phyloP scores from a whole-genome alignment of 2,329 filamentous ascomycete genomes.

The Botrytis porri region DNA sequence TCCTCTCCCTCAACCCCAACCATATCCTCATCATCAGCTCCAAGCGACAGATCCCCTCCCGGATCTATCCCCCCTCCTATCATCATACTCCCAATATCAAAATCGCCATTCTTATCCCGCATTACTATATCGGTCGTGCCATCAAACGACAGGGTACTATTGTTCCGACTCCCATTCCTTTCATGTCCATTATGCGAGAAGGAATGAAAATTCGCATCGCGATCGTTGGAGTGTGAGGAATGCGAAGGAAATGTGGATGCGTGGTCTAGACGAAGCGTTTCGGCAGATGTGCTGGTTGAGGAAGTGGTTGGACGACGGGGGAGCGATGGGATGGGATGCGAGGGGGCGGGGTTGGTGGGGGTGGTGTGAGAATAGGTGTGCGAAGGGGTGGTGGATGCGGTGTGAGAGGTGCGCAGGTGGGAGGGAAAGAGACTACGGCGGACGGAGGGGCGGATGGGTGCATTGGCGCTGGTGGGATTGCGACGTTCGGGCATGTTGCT shows the following conservation, averaged over 20 bases:
- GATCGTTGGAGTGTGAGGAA: not conserved
- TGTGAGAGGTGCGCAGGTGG: conserved; percentile 4
- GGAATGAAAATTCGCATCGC: not conserved
- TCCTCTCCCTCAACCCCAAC: conserved; percentile 39
- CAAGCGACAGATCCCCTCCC: conserved; percentile 29
- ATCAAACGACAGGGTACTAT: not conserved
- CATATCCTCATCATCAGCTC: conserved; percentile 50
- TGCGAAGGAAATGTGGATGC: conserved; percentile 39
- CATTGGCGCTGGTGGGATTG: not conserved
- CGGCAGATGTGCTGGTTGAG: conserved; percentile 42
- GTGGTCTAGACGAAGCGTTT: conserved; percentile 50
- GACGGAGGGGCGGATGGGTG: conserved; percentile 7
- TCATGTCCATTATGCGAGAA: not conserved
- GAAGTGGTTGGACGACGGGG: conserved; percentile 54
- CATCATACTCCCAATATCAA: conserved; percentile 48
- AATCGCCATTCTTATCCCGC: conserved; percentile 60
- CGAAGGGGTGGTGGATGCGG: conserved; percentile 16
- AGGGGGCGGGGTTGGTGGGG: conserved; percentile 32
- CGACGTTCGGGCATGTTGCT: conserved; percentile 33
- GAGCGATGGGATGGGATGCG: conserved; percentile 56
- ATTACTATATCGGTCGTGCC: conserved; percentile 55
- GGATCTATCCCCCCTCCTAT: not conserved
- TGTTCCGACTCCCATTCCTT: not conserved
- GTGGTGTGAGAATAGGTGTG: conserved; percentile 19
- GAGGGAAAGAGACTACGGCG: conserved; percentile 21